Base-by-base conservation (phyloP, 768 basidiomycete species). In the Cystofilobasidium macerans region DNA sequence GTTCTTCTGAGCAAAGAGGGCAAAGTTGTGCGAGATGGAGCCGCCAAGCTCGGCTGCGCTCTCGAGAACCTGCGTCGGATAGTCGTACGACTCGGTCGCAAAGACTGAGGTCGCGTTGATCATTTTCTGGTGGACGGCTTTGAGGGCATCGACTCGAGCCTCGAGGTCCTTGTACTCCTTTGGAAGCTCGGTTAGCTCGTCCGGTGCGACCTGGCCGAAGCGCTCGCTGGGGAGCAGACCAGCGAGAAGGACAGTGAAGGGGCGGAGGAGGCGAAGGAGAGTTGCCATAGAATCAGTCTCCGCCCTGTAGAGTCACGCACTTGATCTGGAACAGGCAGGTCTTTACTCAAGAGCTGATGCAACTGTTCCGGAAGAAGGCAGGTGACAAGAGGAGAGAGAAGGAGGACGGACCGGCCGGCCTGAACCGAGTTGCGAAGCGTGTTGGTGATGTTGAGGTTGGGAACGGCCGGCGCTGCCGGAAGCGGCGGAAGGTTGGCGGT, bases 151-250 rank as follows among this genome's bases (percentile, higher is more conserved):
- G 45, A 98, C 95, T 64, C 90, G 86, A 54, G 85, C 81, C 77
- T 99, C 95, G 70, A 99, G 84, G 74, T 94, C 89, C 73, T 86
- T 92, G 82, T 98, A 99, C 76, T 99, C 94, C 89, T 89, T 86
- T 30, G 88, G 88, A 59, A 90, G 81, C 77, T 97, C 95, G 11
- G 94, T 98, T 73, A 97, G 92, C 71, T 95, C 95, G 69, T 90
- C 90, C 7, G 86, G 82, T 4, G 89, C 82, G 65, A 94, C 83
- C 73, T 92, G 87, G 26, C 94, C 94, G 4, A 97, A 80, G 57
- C 87, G 82, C 77, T 98, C 94, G 61, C 78, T 77, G 48, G 20
- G 20, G 20, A 3, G 26, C 18, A 20, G 40, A 28, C 20, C 18
- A 53, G 42, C 22, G 40, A 38, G 28, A 42, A 33, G 20, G 36